Base-by-base conservation (phyloP, 305 asterid genomes). In the Solanum hybrid region DNA sequence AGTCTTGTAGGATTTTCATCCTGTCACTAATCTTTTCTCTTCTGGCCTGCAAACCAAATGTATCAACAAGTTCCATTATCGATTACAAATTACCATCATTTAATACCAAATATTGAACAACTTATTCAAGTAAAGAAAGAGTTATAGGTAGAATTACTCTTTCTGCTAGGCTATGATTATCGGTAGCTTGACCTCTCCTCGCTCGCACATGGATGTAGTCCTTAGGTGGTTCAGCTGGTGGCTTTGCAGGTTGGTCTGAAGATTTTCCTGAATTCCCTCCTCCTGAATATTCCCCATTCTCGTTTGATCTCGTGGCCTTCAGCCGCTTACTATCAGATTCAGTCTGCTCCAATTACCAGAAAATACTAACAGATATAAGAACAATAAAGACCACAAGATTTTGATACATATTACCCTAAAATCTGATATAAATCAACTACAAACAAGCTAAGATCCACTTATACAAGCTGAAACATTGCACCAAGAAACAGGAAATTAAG, bases 101-200 rank as follows among this genome's bases (percentile, higher is more conserved):
- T 19, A 9, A 78, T 38, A 19, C n/a, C 24, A 51, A 38, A 60
- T 32, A 12, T 45, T 15, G 37, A 37, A 88, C 22, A 69, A 71
- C 13, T 66, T 31, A 42, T 78, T 34, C 14, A 24, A 40, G 29
- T 51, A 4, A 73, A 64, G 13, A 40, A 85, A 71, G 27, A 35
- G 35, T 6, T 69, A 31, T 73, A 0, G 78, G 35, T 14, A 45
- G 78, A 73, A 89, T 95, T 95, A 97, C 99, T 91, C 99, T 93
- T 93, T 97, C 99, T 12, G 99, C 99, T 89, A 95, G 95, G 91
- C 97, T 96, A 95, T 97, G 98, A 91, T 95, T 95, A 89, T 95
- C 99, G 38, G 99, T 97, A 77, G 99, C 99, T 94, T 97, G 99
- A 89, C 99, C 99, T 89, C 99, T 93, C 94, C 99, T 95, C 9